Base-by-base conservation (phyloP, 768 basidiomycete species). In the Tremella yokohamensis region DNA sequence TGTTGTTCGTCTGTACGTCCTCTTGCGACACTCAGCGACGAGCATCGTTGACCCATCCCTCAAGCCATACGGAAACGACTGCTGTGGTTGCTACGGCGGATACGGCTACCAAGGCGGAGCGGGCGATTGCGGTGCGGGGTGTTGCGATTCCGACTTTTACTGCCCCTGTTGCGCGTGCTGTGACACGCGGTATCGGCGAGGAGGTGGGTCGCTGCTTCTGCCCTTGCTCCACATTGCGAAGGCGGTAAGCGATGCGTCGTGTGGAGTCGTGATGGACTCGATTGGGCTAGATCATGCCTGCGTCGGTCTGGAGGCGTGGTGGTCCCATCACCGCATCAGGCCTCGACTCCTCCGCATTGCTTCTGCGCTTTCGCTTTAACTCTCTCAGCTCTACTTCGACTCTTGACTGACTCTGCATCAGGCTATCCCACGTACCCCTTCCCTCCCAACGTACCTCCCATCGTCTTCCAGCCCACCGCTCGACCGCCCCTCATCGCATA, bases 31-130 rank as follows among this genome's bases (percentile, higher is more conserved):
- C 29, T 4, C 29, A 34, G 29, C 29, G 29, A 6, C 42, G 42
- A 45, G 22, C 42, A 45, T 18, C n/a, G 42, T 45, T 45, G 42
- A 45, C 42, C 42, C n/a, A 22, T 18, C 8, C 11, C 22, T 45
- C n/a, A 18, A 45, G 42, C 42, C 42, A 45, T 45, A 45, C 42
- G 42, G 42, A 45, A 45, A 45, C 42, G 42, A 45, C 22, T 45
- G 22, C 22, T 45, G 22, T 45, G n/a, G 42, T 8, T n/a, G 42
- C 22, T 45, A 45, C 22, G 22, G 22, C 42, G 42, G 42, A 45
- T 45, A 45, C 22, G n/a, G 42, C n/a, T n/a, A 22, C 22, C 22
- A 45, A 18, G 22, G 22, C 42, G 42, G 42, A 16, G n/a, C n/a
- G n/a, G n/a, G 22, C 42, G 42, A 45, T 45, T 45, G 42, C 22